Base-by-base conservation (phyloP, 371 early-diverging fungal species). In the Conidiobolus coronatus region DNA sequence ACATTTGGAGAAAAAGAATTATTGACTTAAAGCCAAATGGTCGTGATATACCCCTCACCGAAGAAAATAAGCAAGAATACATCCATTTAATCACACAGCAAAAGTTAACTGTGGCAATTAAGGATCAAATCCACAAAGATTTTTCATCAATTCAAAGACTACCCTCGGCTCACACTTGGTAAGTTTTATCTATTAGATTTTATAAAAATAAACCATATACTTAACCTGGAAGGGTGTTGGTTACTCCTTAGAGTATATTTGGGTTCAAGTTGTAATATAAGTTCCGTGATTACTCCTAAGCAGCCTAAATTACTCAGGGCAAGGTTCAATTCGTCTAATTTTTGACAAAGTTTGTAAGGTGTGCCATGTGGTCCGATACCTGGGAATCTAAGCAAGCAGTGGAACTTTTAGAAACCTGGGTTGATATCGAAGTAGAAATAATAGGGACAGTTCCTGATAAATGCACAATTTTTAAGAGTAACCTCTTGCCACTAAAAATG, bases 121-220 rank as follows among this genome's bases (percentile, higher is more conserved):
- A 81, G 60, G 81, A 86, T 40, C 97, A 96, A 65, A 94, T 98
- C 55, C 95, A 95, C 68, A 86, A 83, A 61, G 95, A 92, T 60
- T 91, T 81, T 68, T 66, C 81, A n/a, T 74, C 79, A 19, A 71
- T 73, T 6, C 66, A 71, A 23, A 75, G 98, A 21, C 70, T 98
- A 17, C 98, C 98, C 1, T 82, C 85, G 11, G 95, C 99, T 5
- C 99, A 97, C 59, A 98, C 99, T 33, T 96, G 97, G 87, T 86
- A 77, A 60, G 60, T 51, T 22, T 35, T 36, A 44, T 33, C 19
- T 24, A n/a, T n/a, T n/a, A n/a, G n/a, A n/a, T n/a, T n/a, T n/a
- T n/a, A n/a, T n/a, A n/a, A n/a, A n/a, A 33, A 40, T 2, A 13
- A 1, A 36, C n/a, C 19, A 36, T 43, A 43, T 8, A 17, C 23